These are phyloP conservation scores for Cichorium intybus DNA, from an alignment of 140 eudicot species.

Conservation along the genomic window DNA sequence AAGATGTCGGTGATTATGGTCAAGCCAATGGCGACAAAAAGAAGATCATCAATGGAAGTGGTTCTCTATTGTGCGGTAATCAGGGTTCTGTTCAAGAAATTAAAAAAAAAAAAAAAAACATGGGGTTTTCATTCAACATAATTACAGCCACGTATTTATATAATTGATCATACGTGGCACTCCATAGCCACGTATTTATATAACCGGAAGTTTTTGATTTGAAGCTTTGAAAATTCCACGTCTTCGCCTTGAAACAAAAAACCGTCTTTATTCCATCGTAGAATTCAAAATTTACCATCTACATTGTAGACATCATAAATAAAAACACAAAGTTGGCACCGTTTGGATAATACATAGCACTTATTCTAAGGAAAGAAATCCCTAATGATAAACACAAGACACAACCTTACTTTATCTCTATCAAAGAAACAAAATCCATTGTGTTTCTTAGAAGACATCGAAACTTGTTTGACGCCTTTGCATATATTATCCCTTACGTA, in stretches of 20 bases:
- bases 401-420: slow-evolving; percentile 20
- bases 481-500: slow-evolving; percentile 15
- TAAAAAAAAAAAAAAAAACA: too few species aligned
- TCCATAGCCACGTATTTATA: background rate
- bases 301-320: slow-evolving; percentile 27
- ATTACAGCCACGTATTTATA: too few species aligned
- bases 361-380: background rate
- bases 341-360: slow-evolving; percentile 5
- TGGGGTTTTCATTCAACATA: too few species aligned
- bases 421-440: background rate
- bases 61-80: too few species aligned
- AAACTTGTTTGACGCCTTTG: slow-evolving; percentile 16
- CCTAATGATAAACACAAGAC: slow-evolving; percentile 24
- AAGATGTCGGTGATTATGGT: too few species aligned
- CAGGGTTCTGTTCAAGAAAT: too few species aligned
- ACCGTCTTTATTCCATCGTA: slow-evolving; percentile 19
- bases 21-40: too few species aligned
- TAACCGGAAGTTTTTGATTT: background rate
- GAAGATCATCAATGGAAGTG: too few species aligned
- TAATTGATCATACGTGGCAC: background rate
- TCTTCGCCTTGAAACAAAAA: slow-evolving; percentile 13
- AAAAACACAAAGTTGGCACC: slow-evolving; percentile 18
- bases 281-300: slow-evolving; percentile 7
- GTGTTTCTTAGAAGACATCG: slow-evolving; percentile 24
- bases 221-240: background rate